These are phyloP conservation scores for Gyrodon lividus DNA, from an alignment of 768 basidiomycete genomes.

Conservation along the genomic window DNA sequence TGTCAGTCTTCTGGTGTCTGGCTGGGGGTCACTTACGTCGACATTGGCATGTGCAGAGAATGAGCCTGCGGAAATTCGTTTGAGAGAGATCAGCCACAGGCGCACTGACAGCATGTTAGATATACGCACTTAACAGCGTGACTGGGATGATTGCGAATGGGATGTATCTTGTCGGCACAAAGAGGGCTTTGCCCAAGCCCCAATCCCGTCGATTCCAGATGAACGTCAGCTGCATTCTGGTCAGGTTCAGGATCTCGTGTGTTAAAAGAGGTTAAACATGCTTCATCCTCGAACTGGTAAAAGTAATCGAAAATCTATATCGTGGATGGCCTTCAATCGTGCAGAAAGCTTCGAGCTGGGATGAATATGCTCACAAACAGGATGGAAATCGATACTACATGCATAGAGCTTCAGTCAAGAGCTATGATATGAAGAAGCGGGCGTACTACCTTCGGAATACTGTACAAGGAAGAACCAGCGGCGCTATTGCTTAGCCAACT, in stretches of 20 bases:
- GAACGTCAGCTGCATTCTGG: background rate
- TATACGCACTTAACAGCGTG: background rate
- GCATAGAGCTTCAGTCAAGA: background rate
- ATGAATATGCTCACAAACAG: background rate
- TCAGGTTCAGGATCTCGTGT: background rate
- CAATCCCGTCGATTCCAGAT: background rate
- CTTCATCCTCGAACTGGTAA: background rate
- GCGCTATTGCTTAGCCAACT: background rate
- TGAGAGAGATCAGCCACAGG: background rate
- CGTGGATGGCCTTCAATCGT: background rate
- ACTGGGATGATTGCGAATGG: background rate
- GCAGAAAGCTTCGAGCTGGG: background rate
- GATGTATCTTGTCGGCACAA: background rate
- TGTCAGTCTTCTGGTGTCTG: background rate
- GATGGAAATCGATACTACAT: background rate
- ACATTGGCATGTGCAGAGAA: background rate
- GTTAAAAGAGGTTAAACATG: background rate
- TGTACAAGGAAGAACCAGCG: background rate
- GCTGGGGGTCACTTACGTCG: background rate
- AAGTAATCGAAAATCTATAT: background rate
- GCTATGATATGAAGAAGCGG: background rate
- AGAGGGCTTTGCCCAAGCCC: background rate
- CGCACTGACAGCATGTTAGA: too few relatives aligned
- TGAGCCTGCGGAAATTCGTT: background rate
- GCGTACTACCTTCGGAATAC: background rate